A percentile compares a stretch with the other conserved stretches of the same genome.
phyloP scores from a whole-genome alignment of 176 grass and related monocot genomes.

The Triticum turgidum region DNA sequence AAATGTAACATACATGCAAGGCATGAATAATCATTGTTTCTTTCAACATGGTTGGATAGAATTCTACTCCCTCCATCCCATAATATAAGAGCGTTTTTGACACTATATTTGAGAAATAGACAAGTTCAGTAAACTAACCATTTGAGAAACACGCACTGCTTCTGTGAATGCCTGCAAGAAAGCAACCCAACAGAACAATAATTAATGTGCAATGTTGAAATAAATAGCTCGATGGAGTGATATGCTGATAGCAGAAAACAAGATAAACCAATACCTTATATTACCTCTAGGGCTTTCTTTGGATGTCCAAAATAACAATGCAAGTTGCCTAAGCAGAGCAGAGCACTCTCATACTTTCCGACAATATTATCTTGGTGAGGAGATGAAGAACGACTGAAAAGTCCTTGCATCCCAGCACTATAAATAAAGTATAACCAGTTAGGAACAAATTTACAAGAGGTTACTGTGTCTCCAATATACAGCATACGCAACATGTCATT shows the following conservation, averaged over 20 bases:
- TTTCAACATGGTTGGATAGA: neutral
- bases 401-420: conserved; percentile 94
- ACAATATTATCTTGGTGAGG: conserved; percentile 65
- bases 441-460: conserved; percentile 9
- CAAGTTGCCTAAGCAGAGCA: conserved; percentile 89
- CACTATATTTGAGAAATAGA: neutral
- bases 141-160: conserved; percentile 95
- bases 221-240: conserved; percentile 4
- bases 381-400: conserved; percentile 67
- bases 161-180: conserved; percentile 85
- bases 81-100: too few species aligned
- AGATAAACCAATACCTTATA: conserved; percentile 17
- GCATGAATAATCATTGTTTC: neutral
- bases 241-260: neutral
- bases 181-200: conserved; percentile 31
- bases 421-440: conserved; percentile 31
- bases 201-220: conserved; percentile 29
- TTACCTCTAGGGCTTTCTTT: conserved; percentile 94
- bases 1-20: neutral
- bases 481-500: conserved; percentile 1
- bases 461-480: neutral
- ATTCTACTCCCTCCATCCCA: neutral
- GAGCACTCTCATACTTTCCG: conserved; percentile 90
- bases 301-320: conserved; percentile 94
- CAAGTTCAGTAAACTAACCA: conserved; percentile 56